Evolutionary conservation across 202 grass and related monocot genomes (phyloP).

Genomic region (Panicum hallii): DNA sequence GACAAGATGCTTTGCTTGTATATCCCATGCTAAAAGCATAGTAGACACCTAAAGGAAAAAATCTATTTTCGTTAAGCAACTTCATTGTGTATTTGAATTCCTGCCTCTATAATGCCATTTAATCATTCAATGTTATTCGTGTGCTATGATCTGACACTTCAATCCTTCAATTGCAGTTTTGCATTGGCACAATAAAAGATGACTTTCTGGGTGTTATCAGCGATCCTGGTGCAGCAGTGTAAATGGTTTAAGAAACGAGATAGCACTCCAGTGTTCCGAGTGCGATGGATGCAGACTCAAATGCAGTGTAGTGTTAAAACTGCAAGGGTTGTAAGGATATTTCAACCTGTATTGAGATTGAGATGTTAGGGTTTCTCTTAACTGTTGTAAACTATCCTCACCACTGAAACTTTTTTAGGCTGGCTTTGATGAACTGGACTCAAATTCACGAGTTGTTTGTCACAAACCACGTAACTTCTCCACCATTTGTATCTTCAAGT

Average conservation of each 20-base stretch:
- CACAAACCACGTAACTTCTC: not conserved
- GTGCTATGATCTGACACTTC: constrained; percentile 26
- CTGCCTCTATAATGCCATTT: not conserved
- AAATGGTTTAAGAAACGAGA: constrained; percentile 30
- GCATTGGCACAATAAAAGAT: constrained; percentile 98
- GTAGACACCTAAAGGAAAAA: not conserved
- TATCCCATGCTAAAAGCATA: not conserved
- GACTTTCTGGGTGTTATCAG: constrained; percentile 95
- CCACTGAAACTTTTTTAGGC: not conserved
- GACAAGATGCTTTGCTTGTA: constrained; percentile 6
- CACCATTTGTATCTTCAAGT: not conserved
- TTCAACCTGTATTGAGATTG: constrained; percentile 3
- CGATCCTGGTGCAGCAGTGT: constrained; percentile 78
- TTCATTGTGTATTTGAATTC: not conserved
- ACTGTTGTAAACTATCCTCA: not conserved
- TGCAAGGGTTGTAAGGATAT: not conserved
- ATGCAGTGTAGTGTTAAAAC: not conserved
- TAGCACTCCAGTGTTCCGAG: not conserved
- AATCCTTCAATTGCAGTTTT: constrained; percentile 68
- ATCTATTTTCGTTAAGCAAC: not conserved
- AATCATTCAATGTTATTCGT: not conserved
- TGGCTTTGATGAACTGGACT: not conserved
- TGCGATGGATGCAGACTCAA: not conserved
- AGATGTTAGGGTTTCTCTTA: not conserved
- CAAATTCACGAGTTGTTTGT: not conserved